Conservation (phyloP, 768 basidiomycete genomes). For the Auriscalpium vulgare region DNA sequence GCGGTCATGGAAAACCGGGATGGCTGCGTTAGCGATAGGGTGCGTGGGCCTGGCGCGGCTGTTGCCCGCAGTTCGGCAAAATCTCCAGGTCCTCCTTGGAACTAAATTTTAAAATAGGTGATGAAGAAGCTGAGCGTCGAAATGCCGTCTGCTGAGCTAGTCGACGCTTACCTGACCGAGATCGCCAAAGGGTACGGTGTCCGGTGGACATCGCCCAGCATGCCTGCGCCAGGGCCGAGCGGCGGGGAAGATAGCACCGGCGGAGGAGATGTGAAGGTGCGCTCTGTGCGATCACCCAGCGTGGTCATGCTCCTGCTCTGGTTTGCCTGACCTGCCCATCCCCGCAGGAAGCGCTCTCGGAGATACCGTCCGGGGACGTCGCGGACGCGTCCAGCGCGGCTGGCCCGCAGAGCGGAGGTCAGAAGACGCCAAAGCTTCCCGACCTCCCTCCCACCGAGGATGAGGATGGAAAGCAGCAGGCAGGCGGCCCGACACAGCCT, state of each 20-base stretch:
- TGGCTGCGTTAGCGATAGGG: conserved; percentile 75
- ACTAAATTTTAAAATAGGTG: conserved; percentile 39
- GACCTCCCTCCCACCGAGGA: conserved; percentile 45
- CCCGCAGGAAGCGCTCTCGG: background rate
- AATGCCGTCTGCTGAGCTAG: conserved; percentile 66
- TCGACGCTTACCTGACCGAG: conserved; percentile 83
- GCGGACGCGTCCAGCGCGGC: background rate
- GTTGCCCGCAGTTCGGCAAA: no score
- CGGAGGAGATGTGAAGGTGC: conserved; percentile 11
- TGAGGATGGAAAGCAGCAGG: conserved; percentile 23
- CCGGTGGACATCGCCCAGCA: conserved; percentile 44
- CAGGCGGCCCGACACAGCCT: conserved; percentile 19
- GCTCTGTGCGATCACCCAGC: background rate
- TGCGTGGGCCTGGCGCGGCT: conserved; percentile 27
- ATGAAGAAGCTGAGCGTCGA: conserved; percentile 61
- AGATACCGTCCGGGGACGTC: background rate
- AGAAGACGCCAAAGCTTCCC: conserved; percentile 36
- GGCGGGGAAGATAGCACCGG: conserved; percentile 20
- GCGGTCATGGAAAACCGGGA: conserved; percentile 84
- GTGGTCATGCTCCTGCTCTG: background rate
- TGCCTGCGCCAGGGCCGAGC: conserved; percentile 19
- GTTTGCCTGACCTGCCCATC: background rate
- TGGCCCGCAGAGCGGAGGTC: conserved; percentile 15
- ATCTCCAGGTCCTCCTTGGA: conserved; percentile 1
- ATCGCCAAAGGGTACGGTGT: conserved; percentile 86